Evolutionary conservation across 2,329 filamentous ascomycete genomes (phyloP).

Genomic region (Monosporascus sp.): DNA sequence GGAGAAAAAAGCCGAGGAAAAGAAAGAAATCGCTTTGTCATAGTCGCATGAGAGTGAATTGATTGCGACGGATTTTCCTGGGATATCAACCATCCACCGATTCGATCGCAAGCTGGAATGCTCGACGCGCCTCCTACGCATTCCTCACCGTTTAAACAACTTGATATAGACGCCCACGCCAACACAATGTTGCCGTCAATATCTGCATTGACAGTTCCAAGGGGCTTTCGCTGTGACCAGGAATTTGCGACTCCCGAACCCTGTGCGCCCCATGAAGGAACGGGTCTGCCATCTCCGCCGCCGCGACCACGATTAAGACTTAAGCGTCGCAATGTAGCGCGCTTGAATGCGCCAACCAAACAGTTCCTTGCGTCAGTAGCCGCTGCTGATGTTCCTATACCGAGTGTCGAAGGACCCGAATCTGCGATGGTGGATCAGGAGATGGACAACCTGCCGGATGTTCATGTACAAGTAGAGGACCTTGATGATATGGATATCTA

Average conservation of each 20-base stretch:
- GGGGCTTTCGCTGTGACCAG: constrained; percentile 34
- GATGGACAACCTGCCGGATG: constrained; percentile 30
- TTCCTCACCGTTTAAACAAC: not conserved
- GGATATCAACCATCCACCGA: not conserved
- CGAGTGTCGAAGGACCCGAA: constrained; percentile 56
- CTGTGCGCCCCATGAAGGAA: constrained; percentile 27
- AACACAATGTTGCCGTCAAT: constrained; percentile 40
- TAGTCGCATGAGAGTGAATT: not conserved
- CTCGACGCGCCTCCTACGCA: not conserved
- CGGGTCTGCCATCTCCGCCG: constrained; percentile 39
- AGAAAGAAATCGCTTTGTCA: not conserved
- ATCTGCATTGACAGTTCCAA: constrained; percentile 39
- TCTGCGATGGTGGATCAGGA: constrained; percentile 35
- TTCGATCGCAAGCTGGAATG: not conserved
- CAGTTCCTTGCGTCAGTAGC: constrained; percentile 64
- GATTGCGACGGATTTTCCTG: not conserved
- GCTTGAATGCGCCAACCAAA: constrained; percentile 53
- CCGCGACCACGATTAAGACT: constrained; percentile 50
- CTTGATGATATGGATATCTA: constrained; percentile 24
- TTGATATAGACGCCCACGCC: constrained; percentile 1
- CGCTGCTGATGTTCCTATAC: constrained; percentile 58
- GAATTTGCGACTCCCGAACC: constrained; percentile 49
- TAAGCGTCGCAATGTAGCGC: constrained; percentile 49
- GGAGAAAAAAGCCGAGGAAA: not conserved
- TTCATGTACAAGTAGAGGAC: constrained; percentile 29